A percentile compares a stretch with the other conserved stretches of the same genome.
phyloP scores from a whole-genome alignment of 768 basidiomycete genomes.

The Hypholoma sublateritium region DNA sequence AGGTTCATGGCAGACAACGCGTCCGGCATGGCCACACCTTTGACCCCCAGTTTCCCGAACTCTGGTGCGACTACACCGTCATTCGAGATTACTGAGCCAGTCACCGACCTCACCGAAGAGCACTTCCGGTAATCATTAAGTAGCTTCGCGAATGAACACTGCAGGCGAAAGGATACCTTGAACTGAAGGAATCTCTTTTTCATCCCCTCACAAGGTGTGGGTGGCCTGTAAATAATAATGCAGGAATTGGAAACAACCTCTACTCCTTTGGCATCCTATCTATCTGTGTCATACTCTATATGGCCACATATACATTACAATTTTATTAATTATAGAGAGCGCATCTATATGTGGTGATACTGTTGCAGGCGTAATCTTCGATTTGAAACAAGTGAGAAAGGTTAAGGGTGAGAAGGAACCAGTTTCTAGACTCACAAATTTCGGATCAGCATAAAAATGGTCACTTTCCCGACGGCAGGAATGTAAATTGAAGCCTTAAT shows the following conservation, averaged over 20 bases:
- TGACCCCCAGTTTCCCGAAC: constrained; percentile 55
- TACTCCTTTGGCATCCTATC: constrained; percentile 23
- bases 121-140: constrained; percentile 34
- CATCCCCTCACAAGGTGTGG: constrained; percentile 12
- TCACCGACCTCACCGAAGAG: constrained; percentile 44
- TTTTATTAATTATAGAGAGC: constrained; percentile 25
- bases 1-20: constrained; percentile 68
- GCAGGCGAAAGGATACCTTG: not conserved
- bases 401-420: not conserved
- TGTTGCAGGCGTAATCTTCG: constrained; percentile 56
- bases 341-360: constrained; percentile 39
- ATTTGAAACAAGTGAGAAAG: not conserved
- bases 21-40: constrained; percentile 68
- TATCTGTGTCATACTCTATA: constrained; percentile 22
- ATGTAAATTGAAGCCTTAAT: constrained; percentile 88
- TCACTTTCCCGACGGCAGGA: constrained; percentile 96
- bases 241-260: constrained; percentile 21
- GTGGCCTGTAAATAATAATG: constrained; percentile 33
- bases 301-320: constrained; percentile 31
- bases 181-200: not conserved
- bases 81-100: constrained; percentile 27
- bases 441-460: constrained; percentile 94
- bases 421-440: constrained; percentile 67
- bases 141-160: not conserved
- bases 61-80: constrained; percentile 49